phyloP scores from a whole-genome alignment of 1,284 basidiomycete genomes.

The Pseudomicrostroma phylloplanum region DNA sequence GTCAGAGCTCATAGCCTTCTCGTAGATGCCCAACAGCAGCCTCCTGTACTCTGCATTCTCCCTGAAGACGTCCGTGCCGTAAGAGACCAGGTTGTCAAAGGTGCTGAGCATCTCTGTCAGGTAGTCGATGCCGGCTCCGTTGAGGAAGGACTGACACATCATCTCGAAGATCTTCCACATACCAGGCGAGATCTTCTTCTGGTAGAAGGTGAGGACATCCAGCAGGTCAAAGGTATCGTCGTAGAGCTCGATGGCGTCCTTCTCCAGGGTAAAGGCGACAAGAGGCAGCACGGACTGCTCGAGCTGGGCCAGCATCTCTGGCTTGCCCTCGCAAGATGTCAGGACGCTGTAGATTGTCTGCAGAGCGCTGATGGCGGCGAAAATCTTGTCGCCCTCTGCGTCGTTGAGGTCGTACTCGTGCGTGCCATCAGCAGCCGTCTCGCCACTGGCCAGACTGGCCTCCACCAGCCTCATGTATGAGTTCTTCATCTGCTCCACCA shows the following conservation, averaged over 20 bases:
- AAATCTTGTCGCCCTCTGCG: conserved; percentile 20
- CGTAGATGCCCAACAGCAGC: conserved; percentile 78
- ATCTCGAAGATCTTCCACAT: conserved; percentile 83
- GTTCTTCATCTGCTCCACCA: conserved; percentile 60
- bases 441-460: conserved; percentile 43
- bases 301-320: conserved; percentile 70
- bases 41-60: conserved; percentile 67
- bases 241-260: conserved; percentile 63
- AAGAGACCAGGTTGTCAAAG: conserved; percentile 82
- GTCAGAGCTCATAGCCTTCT: conserved; percentile 65
- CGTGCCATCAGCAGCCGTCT: conserved; percentile 56
- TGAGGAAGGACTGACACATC: conserved; percentile 72
- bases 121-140: conserved; percentile 75
- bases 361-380: conserved; percentile 70
- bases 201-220: conserved; percentile 77
- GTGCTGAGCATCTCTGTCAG: conserved; percentile 74
- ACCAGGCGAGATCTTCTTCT: conserved; percentile 66
- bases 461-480: conserved; percentile 61
- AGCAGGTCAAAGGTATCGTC: conserved; percentile 82
- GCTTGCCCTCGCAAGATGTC: conserved; percentile 64
- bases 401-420: conserved; percentile 53
- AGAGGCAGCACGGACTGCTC: conserved; percentile 75
- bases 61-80: conserved; percentile 70
- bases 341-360: conserved; percentile 55
- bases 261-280: conserved; percentile 64